phyloP scores from a whole-genome alignment of 1,284 basidiomycete species.

The Cerioporus squamosus region DNA sequence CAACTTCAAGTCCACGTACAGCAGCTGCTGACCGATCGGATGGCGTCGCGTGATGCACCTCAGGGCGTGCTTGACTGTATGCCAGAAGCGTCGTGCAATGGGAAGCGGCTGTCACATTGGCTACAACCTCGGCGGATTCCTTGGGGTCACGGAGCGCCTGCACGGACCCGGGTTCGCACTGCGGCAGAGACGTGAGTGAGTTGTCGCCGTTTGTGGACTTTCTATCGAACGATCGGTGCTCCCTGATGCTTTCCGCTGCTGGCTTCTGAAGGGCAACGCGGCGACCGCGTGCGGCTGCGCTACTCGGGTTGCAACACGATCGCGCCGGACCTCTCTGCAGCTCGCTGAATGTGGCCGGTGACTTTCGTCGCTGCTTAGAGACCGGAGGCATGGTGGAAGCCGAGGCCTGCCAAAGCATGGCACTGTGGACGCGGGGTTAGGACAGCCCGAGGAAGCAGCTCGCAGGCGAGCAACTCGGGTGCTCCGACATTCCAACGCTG shows the following conservation, averaged over 20 bases:
- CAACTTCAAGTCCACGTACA: not conserved
- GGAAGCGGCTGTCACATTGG: constrained; percentile 1
- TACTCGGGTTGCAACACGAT: not conserved
- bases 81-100: not conserved
- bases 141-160: not conserved
- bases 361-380: not conserved
- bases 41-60: too few relatives aligned
- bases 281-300: too few relatives aligned
- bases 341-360: not conserved
- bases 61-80: not conserved
- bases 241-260: not conserved
- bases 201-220: not conserved
- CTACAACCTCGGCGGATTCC: constrained; percentile 2
- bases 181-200: not conserved
- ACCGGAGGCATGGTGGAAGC: not conserved
- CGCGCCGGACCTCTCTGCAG: not conserved
- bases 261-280: too few relatives aligned
- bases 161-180: not conserved
- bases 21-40: not conserved
- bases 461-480: too few relatives aligned
- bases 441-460: too few relatives aligned
- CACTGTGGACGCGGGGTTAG: too few relatives aligned
- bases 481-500: too few relatives aligned
- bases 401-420: too few relatives aligned
- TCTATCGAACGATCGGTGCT: not conserved